Conservation (phyloP, 352 stramenopile species). For the Globisporangium carolinianum region DNA sequence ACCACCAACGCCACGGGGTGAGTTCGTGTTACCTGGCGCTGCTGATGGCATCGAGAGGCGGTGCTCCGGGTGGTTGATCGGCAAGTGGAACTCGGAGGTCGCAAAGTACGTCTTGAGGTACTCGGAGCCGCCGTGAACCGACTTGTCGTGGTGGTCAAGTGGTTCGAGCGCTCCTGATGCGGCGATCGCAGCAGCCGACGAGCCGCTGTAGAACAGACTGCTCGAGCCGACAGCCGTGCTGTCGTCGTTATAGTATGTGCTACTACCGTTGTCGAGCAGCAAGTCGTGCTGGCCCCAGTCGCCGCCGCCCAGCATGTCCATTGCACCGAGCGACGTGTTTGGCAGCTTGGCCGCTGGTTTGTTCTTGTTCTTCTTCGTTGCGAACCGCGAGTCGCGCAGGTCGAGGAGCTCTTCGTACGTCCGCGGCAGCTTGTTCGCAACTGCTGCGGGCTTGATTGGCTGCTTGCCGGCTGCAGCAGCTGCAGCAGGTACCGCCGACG, state of each 20-base stretch:
- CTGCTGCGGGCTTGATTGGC: slow-evolving; percentile 24
- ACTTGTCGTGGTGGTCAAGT: slow-evolving; percentile 23
- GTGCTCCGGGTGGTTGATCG: slow-evolving; percentile 64
- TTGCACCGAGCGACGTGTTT: slow-evolving; percentile 28
- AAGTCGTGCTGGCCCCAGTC: slow-evolving; percentile 38
- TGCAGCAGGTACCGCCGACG: slow-evolving; percentile 28
- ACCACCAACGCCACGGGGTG: slow-evolving; percentile 35
- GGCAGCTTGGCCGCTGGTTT: slow-evolving; percentile 44
- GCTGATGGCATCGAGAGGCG: slow-evolving; percentile 39
- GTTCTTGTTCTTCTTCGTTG: slow-evolving; percentile 80
- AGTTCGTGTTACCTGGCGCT: slow-evolving; percentile 21
- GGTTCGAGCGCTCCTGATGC: not conserved
- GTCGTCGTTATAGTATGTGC: not conserved
- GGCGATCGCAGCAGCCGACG: not conserved
- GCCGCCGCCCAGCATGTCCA: slow-evolving; percentile 30
- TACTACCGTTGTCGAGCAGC: slow-evolving; percentile 13
- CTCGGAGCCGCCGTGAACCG: slow-evolving; percentile 61
- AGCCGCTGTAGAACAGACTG: slow-evolving; percentile 27
- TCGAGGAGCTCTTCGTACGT: slow-evolving; percentile 77
- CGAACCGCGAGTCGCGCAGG: slow-evolving; percentile 65
- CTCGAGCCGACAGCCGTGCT: slow-evolving; percentile 6
- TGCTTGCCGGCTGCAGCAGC: slow-evolving; percentile 57
- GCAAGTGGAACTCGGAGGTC: slow-evolving; percentile 57
- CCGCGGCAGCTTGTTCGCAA: slow-evolving; percentile 47
- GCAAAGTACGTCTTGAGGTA: slow-evolving; percentile 73